Conservation (phyloP, 768 basidiomycete genomes). For the Vararia minispora region DNA sequence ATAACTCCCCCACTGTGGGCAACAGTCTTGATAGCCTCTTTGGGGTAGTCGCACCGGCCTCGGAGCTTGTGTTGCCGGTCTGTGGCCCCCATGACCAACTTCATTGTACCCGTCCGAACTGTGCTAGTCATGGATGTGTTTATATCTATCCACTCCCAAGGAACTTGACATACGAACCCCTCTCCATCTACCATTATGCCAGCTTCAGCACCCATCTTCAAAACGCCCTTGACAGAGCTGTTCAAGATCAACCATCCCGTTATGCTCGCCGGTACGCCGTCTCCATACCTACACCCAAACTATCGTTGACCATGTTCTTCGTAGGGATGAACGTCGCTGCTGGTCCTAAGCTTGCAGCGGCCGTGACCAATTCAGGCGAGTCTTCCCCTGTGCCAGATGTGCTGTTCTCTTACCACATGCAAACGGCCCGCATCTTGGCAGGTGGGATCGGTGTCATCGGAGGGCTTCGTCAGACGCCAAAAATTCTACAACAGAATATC, state of each 20-base stretch:
- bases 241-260: constrained; percentile 78
- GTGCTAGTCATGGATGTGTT: too few relatives aligned
- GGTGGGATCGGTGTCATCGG: constrained; percentile 85
- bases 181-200: constrained; percentile 34
- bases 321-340: constrained; percentile 78
- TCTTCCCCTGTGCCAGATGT: not conserved
- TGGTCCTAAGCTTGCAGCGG: constrained; percentile 74
- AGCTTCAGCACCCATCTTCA: constrained; percentile 51
- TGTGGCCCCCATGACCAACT: not conserved
- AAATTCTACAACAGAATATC: constrained; percentile 54
- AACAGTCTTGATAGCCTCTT: too few relatives aligned
- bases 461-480: constrained; percentile 64
- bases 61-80: too few relatives aligned
- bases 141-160: not conserved
- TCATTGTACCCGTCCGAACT: not conserved
- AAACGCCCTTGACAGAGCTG: constrained; percentile 62
- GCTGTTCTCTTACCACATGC: too few relatives aligned
- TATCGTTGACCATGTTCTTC: constrained; percentile 2
- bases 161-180: not conserved
- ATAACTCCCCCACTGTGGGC: too few relatives aligned
- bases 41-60: too few relatives aligned
- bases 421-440: constrained; percentile 15
- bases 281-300: not conserved
- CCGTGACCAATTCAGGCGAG: constrained; percentile 81
- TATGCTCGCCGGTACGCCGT: constrained; percentile 55